Evolutionary conservation across 257 asterid species (phyloP).

Genomic region (Cinchona pubescens): DNA sequence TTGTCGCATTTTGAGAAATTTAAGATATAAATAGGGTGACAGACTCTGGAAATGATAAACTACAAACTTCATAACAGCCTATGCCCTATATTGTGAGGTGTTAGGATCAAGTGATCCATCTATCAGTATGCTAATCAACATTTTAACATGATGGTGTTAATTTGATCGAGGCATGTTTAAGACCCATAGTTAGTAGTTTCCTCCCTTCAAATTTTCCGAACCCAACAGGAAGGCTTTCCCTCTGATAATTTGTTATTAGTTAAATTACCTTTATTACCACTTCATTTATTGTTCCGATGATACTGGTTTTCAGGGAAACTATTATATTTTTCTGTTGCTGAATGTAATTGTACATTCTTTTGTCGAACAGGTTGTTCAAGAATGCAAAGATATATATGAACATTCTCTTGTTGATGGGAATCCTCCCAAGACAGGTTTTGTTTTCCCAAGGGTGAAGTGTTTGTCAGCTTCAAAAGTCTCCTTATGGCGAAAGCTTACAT

Average conservation of each 20-base stretch:
- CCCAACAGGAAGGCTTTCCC: background rate
- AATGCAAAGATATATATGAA: slow-evolving; percentile 84
- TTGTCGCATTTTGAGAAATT: too few species aligned
- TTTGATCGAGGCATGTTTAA: background rate
- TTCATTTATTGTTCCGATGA: background rate
- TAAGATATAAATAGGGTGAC: too few species aligned
- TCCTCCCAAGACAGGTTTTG: slow-evolving; percentile 88
- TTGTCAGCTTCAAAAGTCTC: slow-evolving; percentile 52
- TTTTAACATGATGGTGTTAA: background rate
- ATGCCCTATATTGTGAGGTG: background rate
- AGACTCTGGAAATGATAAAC: background rate
- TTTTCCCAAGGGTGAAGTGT: slow-evolving; percentile 81
- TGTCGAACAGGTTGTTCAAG: slow-evolving; percentile 73
- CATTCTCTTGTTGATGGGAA: slow-evolving; percentile 76
- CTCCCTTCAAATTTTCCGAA: background rate
- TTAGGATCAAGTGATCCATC: background rate
- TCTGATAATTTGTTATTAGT: background rate
- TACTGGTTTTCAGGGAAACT: background rate
- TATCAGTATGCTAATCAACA: background rate
- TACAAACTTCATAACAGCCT: too few species aligned
- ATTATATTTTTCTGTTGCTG: background rate
- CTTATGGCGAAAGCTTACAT: slow-evolving; percentile 83
- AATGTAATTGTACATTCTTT: slow-evolving; percentile 10
- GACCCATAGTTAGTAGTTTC: background rate
- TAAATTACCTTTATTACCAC: background rate